Base-by-base conservation (phyloP, 257 asterid species). In the Nicotiana undulata region DNA sequence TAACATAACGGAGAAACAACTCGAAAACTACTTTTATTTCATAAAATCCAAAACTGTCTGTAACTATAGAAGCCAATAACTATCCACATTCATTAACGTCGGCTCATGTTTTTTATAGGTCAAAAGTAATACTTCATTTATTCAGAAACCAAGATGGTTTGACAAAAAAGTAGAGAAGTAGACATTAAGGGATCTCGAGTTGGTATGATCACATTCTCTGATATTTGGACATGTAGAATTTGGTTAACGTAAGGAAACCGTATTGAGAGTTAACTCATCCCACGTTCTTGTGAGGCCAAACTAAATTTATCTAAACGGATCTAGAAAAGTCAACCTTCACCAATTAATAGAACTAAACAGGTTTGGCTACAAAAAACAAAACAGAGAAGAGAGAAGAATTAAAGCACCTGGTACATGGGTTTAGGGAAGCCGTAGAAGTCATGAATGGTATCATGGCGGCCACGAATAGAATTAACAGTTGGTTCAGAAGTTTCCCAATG, bases 401-500 rank as follows among this genome's bases (percentile, higher is more conserved):
- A 40, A 40, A 40, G 12, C 61, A 56, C 97, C 95, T 91, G 83
- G 79, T 93, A 92, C 91, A 93, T 85, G 46, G 86, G 87, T 68
- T 86, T 82, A 85, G 98, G 95, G 82, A 93, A 93, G 74, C 84
- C 84, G 86, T 92, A 93, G 88, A 93, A 93, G 78, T 93, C 98
- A 84, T 93, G 77, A 77, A 93, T 93, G 75, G 97, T 93, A 7
- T 88, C 89, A 16, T 83, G 66, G 12, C 85, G 83, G 49, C 95
- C 98, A 46, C 75, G 37, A 66, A 92, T 58, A 82, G 86, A 85
- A 87, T 87, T 92, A 86, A 93, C 84, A 29, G 94, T 49, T 34
- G 98, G 98, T n/a, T 84, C 87, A 7, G 83, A 31, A 63, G 97
- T 93, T 66, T 93, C 97, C 97, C 97, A 93, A 83, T 93, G 96